Evolutionary conservation across 352 stramenopile genomes (phyloP).

Genomic region (Pythium phragmitis): DNA sequence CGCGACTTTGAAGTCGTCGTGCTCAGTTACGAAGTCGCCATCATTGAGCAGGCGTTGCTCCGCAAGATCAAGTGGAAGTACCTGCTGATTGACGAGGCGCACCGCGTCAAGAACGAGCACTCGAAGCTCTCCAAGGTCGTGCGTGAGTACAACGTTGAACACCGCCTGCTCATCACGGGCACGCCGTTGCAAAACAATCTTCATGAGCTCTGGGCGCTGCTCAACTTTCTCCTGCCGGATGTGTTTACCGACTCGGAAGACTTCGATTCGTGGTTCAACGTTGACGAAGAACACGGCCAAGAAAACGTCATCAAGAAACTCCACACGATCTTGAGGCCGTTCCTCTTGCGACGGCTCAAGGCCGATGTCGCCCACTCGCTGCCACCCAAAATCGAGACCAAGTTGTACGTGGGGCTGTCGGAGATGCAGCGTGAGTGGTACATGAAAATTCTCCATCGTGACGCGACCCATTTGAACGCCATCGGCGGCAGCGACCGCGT

Average conservation of each 20-base stretch:
- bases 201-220: constrained; percentile 98
- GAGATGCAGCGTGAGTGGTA: constrained; percentile 99
- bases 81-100: constrained; percentile 97
- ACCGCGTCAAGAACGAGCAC: constrained; percentile 98
- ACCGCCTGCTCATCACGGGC: constrained; percentile 95
- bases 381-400: constrained; percentile 98
- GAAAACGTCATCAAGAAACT: constrained; percentile 98
- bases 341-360: constrained; percentile 98
- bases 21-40: constrained; percentile 92
- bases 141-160: constrained; percentile 92
- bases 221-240: constrained; percentile 98
- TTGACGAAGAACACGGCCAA: constrained; percentile 94
- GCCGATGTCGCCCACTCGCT: constrained; percentile 96
- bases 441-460: constrained; percentile 95
- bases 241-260: constrained; percentile 96
- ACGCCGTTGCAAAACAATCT: constrained; percentile 99
- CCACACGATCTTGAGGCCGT: constrained; percentile 97
- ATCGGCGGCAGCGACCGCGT: constrained; percentile 95
- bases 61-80: constrained; percentile 97
- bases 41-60: constrained; percentile 93
- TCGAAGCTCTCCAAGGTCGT: constrained; percentile 88
- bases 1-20: constrained; percentile 93
- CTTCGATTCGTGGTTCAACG: constrained; percentile 99
- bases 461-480: constrained; percentile 96
- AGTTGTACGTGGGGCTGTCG: constrained; percentile 97